A percentile compares a stretch with the other conserved stretches of the same genome.
Evolutionary conservation across 805 yeast species (phyloP).

Genomic region (Saccharomycopsis sp.): DNA sequence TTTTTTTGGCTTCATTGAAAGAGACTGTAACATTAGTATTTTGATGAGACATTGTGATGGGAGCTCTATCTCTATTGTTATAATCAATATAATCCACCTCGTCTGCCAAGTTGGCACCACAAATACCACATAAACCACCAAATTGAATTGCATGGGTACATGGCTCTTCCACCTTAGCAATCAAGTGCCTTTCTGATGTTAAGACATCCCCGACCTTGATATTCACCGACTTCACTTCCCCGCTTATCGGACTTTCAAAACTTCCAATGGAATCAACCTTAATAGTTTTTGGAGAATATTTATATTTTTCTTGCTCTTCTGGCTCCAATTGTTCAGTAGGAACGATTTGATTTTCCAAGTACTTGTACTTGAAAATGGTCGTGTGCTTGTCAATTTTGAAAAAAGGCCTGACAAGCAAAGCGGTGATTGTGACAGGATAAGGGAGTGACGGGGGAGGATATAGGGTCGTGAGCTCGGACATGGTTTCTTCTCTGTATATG

Average conservation of each 20-base stretch:
- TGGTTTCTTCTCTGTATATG: too few relatives aligned
- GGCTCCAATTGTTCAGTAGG: constrained; percentile 19
- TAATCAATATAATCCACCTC: constrained; percentile 53
- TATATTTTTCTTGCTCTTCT: constrained; percentile 28
- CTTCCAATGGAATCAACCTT: constrained; percentile 63
- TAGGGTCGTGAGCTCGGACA: constrained; percentile 32
- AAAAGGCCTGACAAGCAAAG: constrained; percentile 36
- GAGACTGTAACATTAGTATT: constrained; percentile 77
- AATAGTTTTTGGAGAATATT: constrained; percentile 29
- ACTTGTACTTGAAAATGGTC: constrained; percentile 50
- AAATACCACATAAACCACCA: constrained; percentile 89
- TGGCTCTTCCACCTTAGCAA: constrained; percentile 61
- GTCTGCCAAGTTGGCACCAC: constrained; percentile 68
- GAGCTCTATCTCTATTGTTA: constrained; percentile 53
- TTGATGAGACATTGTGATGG: constrained; percentile 83
- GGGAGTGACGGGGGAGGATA: constrained; percentile 52
- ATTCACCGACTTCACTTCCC: constrained; percentile 42
- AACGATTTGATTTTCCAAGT: constrained; percentile 39
- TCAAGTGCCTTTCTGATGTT: constrained; percentile 29
- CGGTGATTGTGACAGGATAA: constrained; percentile 56
- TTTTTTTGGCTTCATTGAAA: constrained; percentile 72
- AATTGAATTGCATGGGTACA: constrained; percentile 90
- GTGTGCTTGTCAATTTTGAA: constrained; percentile 39
- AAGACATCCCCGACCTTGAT: constrained; percentile 54
- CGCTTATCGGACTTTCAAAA: constrained; percentile 78